These are phyloP conservation scores for Phytophthora ohioensis DNA, from an alignment of 352 stramenopile genomes.

Conservation along the genomic window DNA sequence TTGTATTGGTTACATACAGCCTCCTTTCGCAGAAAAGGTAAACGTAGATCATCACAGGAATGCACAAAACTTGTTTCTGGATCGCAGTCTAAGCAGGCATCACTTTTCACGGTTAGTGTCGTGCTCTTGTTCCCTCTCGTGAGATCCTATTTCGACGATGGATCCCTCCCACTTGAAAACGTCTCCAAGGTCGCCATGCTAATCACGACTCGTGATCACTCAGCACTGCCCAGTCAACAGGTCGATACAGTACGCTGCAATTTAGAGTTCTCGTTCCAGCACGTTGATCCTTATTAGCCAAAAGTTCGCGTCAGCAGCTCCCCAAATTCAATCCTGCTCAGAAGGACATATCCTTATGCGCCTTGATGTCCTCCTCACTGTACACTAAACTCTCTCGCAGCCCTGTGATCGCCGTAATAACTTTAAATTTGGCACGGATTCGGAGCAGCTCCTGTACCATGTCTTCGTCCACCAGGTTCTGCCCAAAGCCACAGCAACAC, in stretches of 20 bases:
- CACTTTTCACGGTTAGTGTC: neutral
- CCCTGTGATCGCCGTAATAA: slow-evolving; percentile 71
- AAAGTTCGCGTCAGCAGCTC: neutral
- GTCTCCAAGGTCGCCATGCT: neutral
- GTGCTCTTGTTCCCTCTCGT: neutral
- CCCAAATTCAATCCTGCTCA: slow-evolving; percentile 24
- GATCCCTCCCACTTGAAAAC: neutral
- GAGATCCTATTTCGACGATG: neutral
- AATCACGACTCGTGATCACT: neutral
- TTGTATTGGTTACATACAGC: too few species aligned
- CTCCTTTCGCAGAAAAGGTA: too few species aligned
- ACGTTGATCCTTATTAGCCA: neutral
- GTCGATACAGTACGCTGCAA: neutral
- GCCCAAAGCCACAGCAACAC: neutral
- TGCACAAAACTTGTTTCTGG: too few species aligned
- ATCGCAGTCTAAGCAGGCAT: neutral
- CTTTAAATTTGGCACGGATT: slow-evolving; percentile 87
- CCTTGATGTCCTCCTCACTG: slow-evolving; percentile 69
- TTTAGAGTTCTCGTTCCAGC: neutral
- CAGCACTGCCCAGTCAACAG: neutral
- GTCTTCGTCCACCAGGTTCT: slow-evolving; percentile 87
- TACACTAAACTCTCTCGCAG: slow-evolving; percentile 69
- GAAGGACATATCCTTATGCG: slow-evolving; percentile 90
- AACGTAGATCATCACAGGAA: too few species aligned
- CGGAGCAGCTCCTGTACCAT: slow-evolving; percentile 73